Percentiles rank a stretch among this genome's conserved stretches.
Evolutionary conservation across 148 eudicot species (phyloP).

Genomic region (Chenopodium album): DNA sequence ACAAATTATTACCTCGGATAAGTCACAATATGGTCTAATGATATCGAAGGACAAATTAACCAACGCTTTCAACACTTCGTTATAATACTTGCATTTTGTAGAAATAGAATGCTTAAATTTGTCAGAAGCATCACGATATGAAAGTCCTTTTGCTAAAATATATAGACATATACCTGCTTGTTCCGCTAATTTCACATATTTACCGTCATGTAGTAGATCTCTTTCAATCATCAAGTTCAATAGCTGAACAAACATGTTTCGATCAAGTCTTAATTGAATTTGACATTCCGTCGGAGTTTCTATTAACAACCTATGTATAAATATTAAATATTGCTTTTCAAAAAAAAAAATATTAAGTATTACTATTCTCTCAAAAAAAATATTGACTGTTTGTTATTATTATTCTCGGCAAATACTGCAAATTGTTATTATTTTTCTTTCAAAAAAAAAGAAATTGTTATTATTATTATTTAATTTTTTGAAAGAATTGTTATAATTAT

Average conservation of each 20-base stretch:
- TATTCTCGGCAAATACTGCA: no score
- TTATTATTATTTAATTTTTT: no score
- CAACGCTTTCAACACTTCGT: not conserved
- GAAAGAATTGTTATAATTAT: no score
- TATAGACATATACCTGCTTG: constrained; percentile 1
- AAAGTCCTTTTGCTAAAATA: constrained; percentile 9
- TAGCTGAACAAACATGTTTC: not conserved
- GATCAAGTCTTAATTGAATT: not conserved
- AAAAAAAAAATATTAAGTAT: no score
- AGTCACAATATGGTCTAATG: not conserved
- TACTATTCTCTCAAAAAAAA: no score
- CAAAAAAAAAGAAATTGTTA: no score
- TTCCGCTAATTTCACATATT: not conserved
- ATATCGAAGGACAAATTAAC: constrained; percentile 7
- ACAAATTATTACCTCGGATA: not conserved
- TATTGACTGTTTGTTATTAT: no score
- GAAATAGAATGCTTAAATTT: not conserved
- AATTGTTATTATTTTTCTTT: no score
- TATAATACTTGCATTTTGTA: constrained; percentile 4
- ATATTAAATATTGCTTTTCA: no score
- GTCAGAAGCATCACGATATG: constrained; percentile 2
- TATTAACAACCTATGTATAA: constrained; percentile 1
- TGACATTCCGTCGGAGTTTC: not conserved
- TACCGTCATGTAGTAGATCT: not conserved
- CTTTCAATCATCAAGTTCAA: not conserved